Conservation (phyloP, 2,329 filamentous ascomycete species). For the Fusarium sp. region DNA sequence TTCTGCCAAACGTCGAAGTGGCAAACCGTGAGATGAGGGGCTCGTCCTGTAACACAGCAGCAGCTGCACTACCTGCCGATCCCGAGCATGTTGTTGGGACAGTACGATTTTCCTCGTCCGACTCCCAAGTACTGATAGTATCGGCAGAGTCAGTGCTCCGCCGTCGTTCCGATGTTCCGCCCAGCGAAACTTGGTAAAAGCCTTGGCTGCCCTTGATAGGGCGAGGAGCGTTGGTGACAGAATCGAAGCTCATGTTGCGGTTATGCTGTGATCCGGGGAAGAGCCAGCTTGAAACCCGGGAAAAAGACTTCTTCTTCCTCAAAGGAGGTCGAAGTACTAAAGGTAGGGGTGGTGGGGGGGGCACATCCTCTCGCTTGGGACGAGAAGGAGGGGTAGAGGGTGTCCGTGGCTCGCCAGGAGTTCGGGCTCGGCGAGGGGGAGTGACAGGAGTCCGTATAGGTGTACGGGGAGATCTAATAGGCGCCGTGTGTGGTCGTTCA, state of each 20-base stretch:
- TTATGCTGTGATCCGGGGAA: conserved; percentile 56
- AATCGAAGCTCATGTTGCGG: conserved; percentile 58
- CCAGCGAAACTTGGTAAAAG: conserved; percentile 66
- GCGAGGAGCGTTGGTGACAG: conserved; percentile 65
- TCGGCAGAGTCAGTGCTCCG: conserved; percentile 59
- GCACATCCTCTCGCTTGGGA: conserved; percentile 48
- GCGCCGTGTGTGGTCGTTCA: conserved; percentile 50
- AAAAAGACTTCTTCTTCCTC: conserved; percentile 75
- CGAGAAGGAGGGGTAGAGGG: conserved; percentile 42
- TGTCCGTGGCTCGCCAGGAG: conserved; percentile 46
- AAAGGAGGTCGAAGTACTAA: conserved; percentile 69
- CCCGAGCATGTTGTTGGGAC: conserved; percentile 62
- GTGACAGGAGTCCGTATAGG: conserved; percentile 49
- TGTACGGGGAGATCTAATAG: conserved; percentile 49
- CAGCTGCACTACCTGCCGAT: conserved; percentile 60
- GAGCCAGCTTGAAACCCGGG: conserved; percentile 69
- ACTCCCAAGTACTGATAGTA: conserved; percentile 63
- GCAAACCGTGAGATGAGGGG: conserved; percentile 51
- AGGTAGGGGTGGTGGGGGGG: conserved; percentile 66
- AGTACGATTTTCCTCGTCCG: conserved; percentile 57
- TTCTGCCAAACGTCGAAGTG: conserved; percentile 46
- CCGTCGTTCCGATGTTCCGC: conserved; percentile 45
- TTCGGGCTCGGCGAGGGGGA: conserved; percentile 43
- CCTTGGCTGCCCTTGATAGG: conserved; percentile 64
- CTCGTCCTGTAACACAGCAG: conserved; percentile 53